Conservation (phyloP, 345 rosid genomes). For the Aquilaria malaccensis region DNA sequence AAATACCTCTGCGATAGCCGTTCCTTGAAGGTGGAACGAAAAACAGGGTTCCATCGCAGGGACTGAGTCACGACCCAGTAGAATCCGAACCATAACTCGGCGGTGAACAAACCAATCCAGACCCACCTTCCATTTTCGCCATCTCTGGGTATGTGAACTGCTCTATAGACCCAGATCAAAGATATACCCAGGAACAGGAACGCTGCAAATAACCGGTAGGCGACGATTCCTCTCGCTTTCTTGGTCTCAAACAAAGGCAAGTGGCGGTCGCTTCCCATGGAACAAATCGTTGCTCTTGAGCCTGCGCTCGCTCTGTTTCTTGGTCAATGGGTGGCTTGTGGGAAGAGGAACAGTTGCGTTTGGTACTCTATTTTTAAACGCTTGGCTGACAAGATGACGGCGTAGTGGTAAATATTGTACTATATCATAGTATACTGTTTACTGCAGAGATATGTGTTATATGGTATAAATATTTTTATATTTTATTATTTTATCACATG, state of each 20-base stretch:
- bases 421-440: too few relatives aligned
- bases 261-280: conserved; percentile 13
- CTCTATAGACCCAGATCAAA: conserved; percentile 24
- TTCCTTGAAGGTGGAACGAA: conserved; percentile 34
- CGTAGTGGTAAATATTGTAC: too few relatives aligned
- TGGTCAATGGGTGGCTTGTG: too few relatives aligned
- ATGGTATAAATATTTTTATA: too few relatives aligned
- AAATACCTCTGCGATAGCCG: conserved; percentile 38
- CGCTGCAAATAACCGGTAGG: conserved; percentile 21
- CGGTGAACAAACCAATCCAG: conserved; percentile 40
- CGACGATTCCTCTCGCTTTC: conserved; percentile 16
- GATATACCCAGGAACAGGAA: conserved; percentile 26
- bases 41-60: conserved; percentile 34
- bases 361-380: too few relatives aligned
- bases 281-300: neutral
- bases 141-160: conserved; percentile 19
- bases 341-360: too few relatives aligned
- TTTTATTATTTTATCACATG: too few relatives aligned
- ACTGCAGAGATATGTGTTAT: too few relatives aligned
- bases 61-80: conserved; percentile 43
- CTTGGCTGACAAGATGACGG: too few relatives aligned
- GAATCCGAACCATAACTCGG: conserved; percentile 45
- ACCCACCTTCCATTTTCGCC: conserved; percentile 26
- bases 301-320: too few relatives aligned
- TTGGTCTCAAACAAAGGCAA: conserved; percentile 32